phyloP scores from a whole-genome alignment of 1,284 basidiomycete genomes.

The Violaceomyces palustris region DNA sequence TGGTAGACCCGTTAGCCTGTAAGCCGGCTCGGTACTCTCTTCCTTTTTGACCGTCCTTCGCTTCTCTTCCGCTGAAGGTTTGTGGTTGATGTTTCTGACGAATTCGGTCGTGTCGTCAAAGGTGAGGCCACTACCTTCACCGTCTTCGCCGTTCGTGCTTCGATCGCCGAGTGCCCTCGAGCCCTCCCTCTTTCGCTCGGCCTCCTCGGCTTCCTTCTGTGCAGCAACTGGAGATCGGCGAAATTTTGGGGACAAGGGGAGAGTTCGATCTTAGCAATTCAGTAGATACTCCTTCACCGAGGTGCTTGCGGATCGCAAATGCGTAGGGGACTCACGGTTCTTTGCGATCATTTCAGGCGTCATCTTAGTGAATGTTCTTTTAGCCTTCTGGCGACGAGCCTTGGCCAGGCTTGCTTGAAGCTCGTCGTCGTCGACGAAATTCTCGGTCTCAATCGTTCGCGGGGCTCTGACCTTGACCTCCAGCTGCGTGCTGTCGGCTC shows the following conservation, averaged over 20 bases:
- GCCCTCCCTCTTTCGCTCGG: conserved; percentile 43
- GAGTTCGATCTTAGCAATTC: no score
- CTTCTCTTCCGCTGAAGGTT: conserved; percentile 56
- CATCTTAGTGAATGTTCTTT: conserved; percentile 66
- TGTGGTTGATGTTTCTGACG: conserved; percentile 73
- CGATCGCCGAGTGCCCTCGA: background rate
- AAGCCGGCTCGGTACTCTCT: no score
- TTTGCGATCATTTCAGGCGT: conserved; percentile 79
- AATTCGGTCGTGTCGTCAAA: conserved; percentile 98
- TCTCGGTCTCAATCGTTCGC: conserved; percentile 27
- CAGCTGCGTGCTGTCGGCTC: conserved; percentile 64
- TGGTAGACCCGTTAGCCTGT: background rate
- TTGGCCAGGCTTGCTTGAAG: conserved; percentile 86
- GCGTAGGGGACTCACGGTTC: conserved; percentile 56
- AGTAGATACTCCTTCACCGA: no score
- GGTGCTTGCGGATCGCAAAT: no score
- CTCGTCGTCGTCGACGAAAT: conserved; percentile 98
- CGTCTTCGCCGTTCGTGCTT: conserved; percentile 2
- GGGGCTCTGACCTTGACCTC: conserved; percentile 8
- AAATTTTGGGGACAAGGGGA: no score
- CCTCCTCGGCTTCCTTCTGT: conserved; percentile 63
- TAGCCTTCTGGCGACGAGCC: conserved; percentile 73
- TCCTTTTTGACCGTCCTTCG: conserved; percentile 1
- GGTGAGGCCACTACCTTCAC: conserved; percentile 58
- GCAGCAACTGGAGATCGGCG: conserved; percentile 54